Percentiles rank a stretch among this genome's conserved stretches.
Evolutionary conservation across 805 yeast genomes (phyloP).

Genomic region (Ogataea ramenticola): DNA sequence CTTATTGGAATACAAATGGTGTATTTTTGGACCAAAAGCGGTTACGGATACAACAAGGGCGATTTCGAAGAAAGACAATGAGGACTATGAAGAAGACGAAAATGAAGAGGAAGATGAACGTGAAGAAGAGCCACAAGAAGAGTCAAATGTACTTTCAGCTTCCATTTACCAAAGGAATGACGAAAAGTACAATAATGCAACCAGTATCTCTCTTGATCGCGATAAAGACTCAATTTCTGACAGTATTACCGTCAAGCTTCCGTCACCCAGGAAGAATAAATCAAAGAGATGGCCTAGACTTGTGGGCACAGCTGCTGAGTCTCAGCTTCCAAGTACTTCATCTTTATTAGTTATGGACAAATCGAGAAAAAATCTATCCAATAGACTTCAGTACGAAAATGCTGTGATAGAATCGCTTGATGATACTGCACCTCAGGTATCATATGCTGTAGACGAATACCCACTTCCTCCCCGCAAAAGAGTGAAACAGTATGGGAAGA

Average conservation of each 20-base stretch:
- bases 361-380: not conserved
- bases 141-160: not conserved
- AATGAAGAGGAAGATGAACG: conserved; percentile 6
- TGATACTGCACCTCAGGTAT: not conserved
- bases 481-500: not conserved
- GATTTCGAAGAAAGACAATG: conserved; percentile 5
- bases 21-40: conserved; percentile 36
- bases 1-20: conserved; percentile 43
- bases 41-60: conserved; percentile 5
- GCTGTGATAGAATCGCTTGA: too few relatives aligned
- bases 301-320: conserved; percentile 34
- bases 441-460: not conserved
- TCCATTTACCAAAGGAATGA: too few relatives aligned
- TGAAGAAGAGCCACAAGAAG: conserved; percentile 1
- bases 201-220: too few relatives aligned
- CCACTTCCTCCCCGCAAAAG: not conserved
- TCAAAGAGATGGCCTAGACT: conserved; percentile 40
- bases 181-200: too few relatives aligned
- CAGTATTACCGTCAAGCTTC: conserved; percentile 22
- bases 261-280: conserved; percentile 46
- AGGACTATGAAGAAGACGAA: conserved; percentile 2
- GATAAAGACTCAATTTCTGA: not conserved
- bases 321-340: conserved; percentile 19
- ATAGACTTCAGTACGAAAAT: not conserved
- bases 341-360: not conserved